Evolutionary conservation across 2,329 filamentous ascomycete genomes (phyloP).

Genomic region (Colletotrichum horii): DNA sequence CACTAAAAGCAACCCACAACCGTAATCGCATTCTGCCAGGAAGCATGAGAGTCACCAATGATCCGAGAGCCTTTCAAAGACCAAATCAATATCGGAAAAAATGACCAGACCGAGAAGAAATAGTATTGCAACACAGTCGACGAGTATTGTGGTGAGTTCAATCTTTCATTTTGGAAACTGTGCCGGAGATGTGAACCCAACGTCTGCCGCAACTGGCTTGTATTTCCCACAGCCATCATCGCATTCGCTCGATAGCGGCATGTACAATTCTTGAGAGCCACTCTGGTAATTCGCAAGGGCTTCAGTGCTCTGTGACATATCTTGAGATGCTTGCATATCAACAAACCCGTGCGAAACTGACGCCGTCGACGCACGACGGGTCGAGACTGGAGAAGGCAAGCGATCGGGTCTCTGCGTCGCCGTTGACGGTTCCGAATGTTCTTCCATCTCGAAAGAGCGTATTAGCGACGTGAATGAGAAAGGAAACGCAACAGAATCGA

Average conservation of each 20-base stretch:
- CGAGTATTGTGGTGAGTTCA: background rate
- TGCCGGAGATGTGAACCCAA: background rate
- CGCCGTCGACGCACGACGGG: too few species aligned
- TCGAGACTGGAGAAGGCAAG: too few species aligned
- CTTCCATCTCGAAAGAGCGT: too few species aligned
- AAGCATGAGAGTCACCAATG: background rate
- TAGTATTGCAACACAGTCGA: background rate
- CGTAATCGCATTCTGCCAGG: background rate
- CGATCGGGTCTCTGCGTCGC: too few species aligned
- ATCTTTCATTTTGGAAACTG: background rate
- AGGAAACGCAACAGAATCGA: too few species aligned
- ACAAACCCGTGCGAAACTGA: too few species aligned
- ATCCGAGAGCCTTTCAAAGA: background rate
- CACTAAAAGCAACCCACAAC: background rate
- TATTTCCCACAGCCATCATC: background rate
- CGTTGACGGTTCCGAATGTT: too few species aligned
- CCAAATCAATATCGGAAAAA: background rate
- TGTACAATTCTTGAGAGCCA: background rate
- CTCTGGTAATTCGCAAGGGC: background rate
- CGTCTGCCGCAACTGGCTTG: background rate
- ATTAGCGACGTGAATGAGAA: too few species aligned
- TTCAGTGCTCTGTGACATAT: background rate
- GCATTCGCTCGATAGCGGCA: background rate
- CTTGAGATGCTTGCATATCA: too few species aligned
- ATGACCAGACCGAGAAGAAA: background rate